phyloP scores from a whole-genome alignment of 2,329 filamentous ascomycete genomes.

The Aspergillus versicolor region DNA sequence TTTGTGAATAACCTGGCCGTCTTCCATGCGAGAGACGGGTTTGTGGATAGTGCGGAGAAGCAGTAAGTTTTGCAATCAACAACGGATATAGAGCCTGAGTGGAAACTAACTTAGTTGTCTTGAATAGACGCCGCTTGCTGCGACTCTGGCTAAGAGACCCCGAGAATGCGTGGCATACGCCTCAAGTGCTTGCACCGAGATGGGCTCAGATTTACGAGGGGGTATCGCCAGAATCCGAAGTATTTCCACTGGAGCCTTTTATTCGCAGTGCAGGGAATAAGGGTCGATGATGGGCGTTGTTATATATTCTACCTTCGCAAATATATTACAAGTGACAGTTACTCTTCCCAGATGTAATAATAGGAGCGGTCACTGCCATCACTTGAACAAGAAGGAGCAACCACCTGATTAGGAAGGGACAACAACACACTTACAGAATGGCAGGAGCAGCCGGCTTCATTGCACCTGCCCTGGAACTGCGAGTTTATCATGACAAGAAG shows the following conservation, averaged over 20 bases:
- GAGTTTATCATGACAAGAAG: neutral
- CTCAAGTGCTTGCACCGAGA: conserved; percentile 28
- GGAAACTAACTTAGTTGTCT: neutral
- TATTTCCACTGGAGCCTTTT: neutral
- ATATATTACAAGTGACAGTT: too few relatives aligned
- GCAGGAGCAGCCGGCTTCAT: neutral
- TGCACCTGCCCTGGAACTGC: neutral
- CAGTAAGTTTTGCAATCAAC: conserved; percentile 30
- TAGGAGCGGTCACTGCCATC: too few relatives aligned
- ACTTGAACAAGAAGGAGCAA: neutral
- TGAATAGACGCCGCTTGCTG: conserved; percentile 44
- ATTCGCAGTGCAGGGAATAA: neutral
- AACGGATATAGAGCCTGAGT: too few relatives aligned
- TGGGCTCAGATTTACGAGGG: neutral
- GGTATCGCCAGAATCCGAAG: neutral
- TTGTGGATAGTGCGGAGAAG: conserved; percentile 38
- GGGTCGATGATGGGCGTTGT: neutral
- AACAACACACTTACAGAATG: neutral
- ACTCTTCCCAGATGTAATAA: too few relatives aligned
- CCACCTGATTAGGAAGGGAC: neutral
- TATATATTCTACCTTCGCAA: neutral
- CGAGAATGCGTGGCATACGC: conserved; percentile 48
- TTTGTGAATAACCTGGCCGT: conserved; percentile 54
- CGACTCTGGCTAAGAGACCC: conserved; percentile 50
- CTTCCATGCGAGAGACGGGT: conserved; percentile 51